Conservation (phyloP, 345 rosid species). For the Corymbia maculata region DNA sequence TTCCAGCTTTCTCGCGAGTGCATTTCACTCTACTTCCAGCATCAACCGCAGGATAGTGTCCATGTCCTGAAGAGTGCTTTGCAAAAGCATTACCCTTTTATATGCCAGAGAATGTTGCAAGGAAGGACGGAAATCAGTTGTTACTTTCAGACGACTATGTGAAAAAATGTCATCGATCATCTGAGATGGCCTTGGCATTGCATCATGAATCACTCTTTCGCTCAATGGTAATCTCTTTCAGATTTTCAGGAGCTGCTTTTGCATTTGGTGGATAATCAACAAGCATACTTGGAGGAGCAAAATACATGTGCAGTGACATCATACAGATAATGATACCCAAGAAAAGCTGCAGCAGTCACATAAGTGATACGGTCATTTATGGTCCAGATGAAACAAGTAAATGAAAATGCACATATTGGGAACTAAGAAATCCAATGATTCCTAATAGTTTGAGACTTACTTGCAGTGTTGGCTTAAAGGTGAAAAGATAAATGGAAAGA, state of each 20-base stretch:
- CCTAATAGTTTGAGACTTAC: slow-evolving; percentile 11
- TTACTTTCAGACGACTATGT: background rate
- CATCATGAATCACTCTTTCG: slow-evolving; percentile 38
- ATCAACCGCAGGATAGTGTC: background rate
- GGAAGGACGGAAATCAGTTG: background rate
- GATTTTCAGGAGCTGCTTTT: slow-evolving; percentile 44
- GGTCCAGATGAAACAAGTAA: background rate
- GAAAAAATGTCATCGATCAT: background rate
- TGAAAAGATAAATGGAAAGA: slow-evolving; percentile 60
- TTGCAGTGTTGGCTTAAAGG: slow-evolving; percentile 69
- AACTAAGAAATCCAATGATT: background rate
- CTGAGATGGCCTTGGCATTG: background rate
- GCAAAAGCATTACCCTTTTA: background rate
- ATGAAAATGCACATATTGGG: background rate
- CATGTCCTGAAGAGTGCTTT: background rate
- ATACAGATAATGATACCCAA: slow-evolving; percentile 86
- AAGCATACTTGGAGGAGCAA: slow-evolving; percentile 68
- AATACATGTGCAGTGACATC: slow-evolving; percentile 96
- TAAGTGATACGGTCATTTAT: background rate
- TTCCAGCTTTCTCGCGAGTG: background rate
- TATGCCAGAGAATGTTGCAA: background rate
- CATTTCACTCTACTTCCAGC: background rate
- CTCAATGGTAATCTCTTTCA: slow-evolving; percentile 46
- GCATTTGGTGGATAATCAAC: slow-evolving; percentile 42
- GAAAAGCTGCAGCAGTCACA: slow-evolving; percentile 64